phyloP scores from a whole-genome alignment of 139 green algal genomes.

The Zygnema circumcarinatum region DNA sequence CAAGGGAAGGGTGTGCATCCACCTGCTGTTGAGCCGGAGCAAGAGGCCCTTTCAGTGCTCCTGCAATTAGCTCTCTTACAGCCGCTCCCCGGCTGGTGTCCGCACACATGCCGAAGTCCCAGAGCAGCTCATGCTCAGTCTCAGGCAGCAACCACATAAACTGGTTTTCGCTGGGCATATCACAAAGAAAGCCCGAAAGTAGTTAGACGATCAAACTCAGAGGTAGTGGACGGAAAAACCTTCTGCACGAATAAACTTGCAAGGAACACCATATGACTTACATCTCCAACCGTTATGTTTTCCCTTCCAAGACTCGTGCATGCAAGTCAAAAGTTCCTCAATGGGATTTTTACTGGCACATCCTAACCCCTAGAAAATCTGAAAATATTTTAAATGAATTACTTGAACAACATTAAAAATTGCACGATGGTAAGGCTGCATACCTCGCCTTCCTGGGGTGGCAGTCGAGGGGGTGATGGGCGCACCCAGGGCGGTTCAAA shows the following conservation, averaged over 20 bases:
- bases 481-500: slow-evolving; percentile 50
- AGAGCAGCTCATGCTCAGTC: slow-evolving; percentile 64
- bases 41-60: slow-evolving; percentile 68
- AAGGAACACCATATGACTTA: not conserved
- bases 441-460: slow-evolving; percentile 35
- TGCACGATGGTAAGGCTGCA: not conserved
- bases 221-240: slow-evolving; percentile 12
- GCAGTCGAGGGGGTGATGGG: slow-evolving; percentile 27
- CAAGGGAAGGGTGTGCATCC: not conserved
- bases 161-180: too few relatives aligned
- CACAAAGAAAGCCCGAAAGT: slow-evolving; percentile 29
- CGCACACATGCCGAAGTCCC: slow-evolving; percentile 70
- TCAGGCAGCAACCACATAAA: slow-evolving; percentile 67
- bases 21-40: slow-evolving; percentile 70
- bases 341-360: too few relatives aligned
- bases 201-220: not conserved
- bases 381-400: too few relatives aligned
- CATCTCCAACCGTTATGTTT: not conserved
- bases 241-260: slow-evolving; percentile 2
- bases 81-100: slow-evolving; percentile 37
- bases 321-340: too few relatives aligned
- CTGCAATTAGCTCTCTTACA: slow-evolving; percentile 66
- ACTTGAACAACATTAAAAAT: too few relatives aligned
- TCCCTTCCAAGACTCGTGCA: too few relatives aligned
- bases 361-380: too few relatives aligned